These are phyloP conservation scores for Candida tallmaniae DNA, from an alignment of 805 yeast genomes.

Conservation along the genomic window DNA sequence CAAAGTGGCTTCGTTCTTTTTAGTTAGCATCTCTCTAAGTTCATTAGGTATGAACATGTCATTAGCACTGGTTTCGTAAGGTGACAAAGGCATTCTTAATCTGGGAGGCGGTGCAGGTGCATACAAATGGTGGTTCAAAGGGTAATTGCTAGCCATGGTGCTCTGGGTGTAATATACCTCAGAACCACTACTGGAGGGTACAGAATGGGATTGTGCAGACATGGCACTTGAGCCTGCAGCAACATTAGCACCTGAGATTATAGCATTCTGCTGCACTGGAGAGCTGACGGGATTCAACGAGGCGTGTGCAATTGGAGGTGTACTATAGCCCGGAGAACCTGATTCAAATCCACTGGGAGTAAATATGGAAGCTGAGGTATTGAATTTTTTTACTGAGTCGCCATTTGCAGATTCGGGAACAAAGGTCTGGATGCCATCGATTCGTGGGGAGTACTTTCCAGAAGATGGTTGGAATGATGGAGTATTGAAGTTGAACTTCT, in stretches of 20 bases:
- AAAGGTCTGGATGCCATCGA: constrained; percentile 45
- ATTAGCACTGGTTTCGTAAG: constrained; percentile 68
- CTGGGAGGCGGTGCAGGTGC: constrained; percentile 88
- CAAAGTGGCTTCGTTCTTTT: constrained; percentile 75
- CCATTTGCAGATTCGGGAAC: constrained; percentile 31
- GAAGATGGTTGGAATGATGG: constrained; percentile 39
- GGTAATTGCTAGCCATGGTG: constrained; percentile 28
- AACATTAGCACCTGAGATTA: neutral
- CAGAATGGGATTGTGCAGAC: constrained; percentile 4
- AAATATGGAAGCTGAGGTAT: constrained; percentile 37
- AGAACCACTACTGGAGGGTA: constrained; percentile 12
- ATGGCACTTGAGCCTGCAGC: neutral
- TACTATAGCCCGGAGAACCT: constrained; percentile 1
- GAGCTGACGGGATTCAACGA: constrained; percentile 1
- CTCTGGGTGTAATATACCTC: constrained; percentile 15
- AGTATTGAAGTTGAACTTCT: constrained; percentile 35
- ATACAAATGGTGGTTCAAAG: constrained; percentile 78
- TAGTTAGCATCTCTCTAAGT: constrained; percentile 64
- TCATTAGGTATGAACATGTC: constrained; percentile 69
- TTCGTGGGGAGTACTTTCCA: constrained; percentile 41
- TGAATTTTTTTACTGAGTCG: constrained; percentile 23
- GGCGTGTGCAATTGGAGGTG: constrained; percentile 3
- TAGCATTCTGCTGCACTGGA: neutral
- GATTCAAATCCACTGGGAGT: constrained; percentile 20
- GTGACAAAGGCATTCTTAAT: constrained; percentile 51